These are phyloP conservation scores for Trichophyton verrucosum DNA, from an alignment of 2,329 filamentous ascomycete species.

Conservation along the genomic window DNA sequence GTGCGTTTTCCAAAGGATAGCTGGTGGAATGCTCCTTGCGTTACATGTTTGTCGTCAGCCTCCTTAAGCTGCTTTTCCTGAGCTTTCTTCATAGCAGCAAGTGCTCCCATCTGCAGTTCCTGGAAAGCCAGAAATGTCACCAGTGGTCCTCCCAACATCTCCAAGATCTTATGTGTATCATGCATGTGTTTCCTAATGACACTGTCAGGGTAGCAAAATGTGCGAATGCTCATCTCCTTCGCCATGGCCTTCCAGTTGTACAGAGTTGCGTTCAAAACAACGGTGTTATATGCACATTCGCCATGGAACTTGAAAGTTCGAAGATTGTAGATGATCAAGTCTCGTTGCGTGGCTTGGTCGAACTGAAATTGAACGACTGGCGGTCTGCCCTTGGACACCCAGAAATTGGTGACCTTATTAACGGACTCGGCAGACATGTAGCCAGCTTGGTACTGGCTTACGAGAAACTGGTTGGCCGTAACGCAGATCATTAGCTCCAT, in stretches of 20 bases:
- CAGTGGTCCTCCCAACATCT: constrained; percentile 36
- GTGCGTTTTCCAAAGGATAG: neutral
- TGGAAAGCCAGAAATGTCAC: constrained; percentile 30
- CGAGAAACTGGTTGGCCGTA: constrained; percentile 34
- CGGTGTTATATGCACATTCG: constrained; percentile 27
- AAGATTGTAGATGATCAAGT: constrained; percentile 37
- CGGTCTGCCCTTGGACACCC: constrained; percentile 37
- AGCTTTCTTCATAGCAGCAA: constrained; percentile 24
- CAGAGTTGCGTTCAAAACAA: constrained; percentile 36
- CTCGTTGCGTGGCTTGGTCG: constrained; percentile 39
- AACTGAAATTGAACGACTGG: constrained; percentile 41
- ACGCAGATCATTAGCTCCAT: constrained; percentile 36
- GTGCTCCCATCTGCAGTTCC: constrained; percentile 24
- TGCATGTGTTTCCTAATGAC: constrained; percentile 39
- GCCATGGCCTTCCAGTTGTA: constrained; percentile 38
- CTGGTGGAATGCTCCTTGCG: neutral
- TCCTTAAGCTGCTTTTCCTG: constrained; percentile 15
- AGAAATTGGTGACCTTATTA: constrained; percentile 26
- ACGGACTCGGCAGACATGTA: constrained; percentile 31
- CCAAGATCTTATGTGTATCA: constrained; percentile 38
- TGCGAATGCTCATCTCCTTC: constrained; percentile 38
- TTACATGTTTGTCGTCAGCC: constrained; percentile 7
- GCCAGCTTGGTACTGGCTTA: constrained; percentile 29
- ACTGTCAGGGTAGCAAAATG: constrained; percentile 39
- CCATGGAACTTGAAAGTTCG: constrained; percentile 36